Percentiles rank a stretch among this genome's conserved stretches.
Conservation (phyloP, 495 filamentous ascomycete species). For the Tetracladium marchalianum region DNA sequence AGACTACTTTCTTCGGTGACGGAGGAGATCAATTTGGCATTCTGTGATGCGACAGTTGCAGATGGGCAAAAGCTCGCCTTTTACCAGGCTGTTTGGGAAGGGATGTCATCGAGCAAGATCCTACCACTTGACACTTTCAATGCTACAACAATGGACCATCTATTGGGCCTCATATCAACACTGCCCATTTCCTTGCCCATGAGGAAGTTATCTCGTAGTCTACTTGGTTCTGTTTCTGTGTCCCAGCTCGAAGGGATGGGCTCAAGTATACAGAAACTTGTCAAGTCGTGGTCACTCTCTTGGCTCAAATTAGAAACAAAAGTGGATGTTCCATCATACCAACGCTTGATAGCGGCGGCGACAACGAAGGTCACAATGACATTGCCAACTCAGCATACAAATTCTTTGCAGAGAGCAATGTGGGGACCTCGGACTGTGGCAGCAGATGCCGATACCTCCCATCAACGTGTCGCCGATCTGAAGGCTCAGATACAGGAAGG, state of each 20-base stretch:
- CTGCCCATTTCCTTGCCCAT: constrained; percentile 1
- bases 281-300: constrained; percentile 4
- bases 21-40: background rate
- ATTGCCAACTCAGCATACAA: too few relatives aligned
- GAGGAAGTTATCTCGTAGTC: background rate
- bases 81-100: constrained; percentile 12
- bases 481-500: too few relatives aligned
- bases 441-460: too few relatives aligned
- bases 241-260: constrained; percentile 4
- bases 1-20: background rate
- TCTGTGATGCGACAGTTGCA: background rate
- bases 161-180: constrained; percentile 1
- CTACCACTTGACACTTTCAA: constrained; percentile 6
- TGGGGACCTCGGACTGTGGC: too few relatives aligned
- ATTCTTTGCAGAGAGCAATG: too few relatives aligned
- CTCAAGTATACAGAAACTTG: background rate
- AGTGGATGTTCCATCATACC: too few relatives aligned
- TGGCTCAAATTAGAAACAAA: background rate
- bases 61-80: background rate
- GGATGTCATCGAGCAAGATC: constrained; percentile 8
- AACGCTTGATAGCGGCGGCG: too few relatives aligned
- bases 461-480: too few relatives aligned
- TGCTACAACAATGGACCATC: constrained; percentile 1
- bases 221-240: constrained; percentile 5
- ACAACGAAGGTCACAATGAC: too few relatives aligned